Evolutionary conservation across 495 filamentous ascomycete species (phyloP), one percentile per base, ranked within the genome.

Genomic region (Cenococcum geophilum): DNA sequence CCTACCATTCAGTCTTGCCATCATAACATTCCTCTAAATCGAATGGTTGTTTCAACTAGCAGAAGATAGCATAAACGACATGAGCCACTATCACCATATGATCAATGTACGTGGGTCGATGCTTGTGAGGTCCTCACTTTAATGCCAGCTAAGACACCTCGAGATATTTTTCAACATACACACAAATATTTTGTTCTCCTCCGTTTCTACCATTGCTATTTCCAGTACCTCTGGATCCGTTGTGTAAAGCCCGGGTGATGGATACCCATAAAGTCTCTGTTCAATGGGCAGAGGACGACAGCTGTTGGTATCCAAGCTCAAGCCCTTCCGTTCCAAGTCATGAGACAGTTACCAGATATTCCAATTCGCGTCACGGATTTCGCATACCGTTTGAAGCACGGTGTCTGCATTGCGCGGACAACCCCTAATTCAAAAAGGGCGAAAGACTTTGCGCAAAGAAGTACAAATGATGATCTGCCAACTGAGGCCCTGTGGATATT

Each of bases 21-120:
- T 60, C n/a, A 43, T 60, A 21, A 50, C 58, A 14, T 21, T 5
- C n/a, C 16, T 60, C 32, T 27, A 60, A n/a, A 10, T 54, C 22
- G 10, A 49, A 6, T 52, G 27, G 23, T 12, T 51, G 32, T 53
- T 60, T 12, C 10, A 22, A 14, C 18, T 35, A 16, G 1, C 27
- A 42, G 5, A 1, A 1, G 16, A 20, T 11, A 20, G 1, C 4
- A 18, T 9, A 11, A 47, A 36, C 14, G 0, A 58, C 6, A 22
- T 4, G 14, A 14, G 25, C 51, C n/a, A 27, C 23, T 14, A 56
- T 23, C 37, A 14, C 53, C 37, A 12, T 36, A 56, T 16, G 37
- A 40, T 40, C 18, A 20, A n/a, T 8, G 5, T 34, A 56, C 47
- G 20, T 60, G 47, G 49, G 16, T 16, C 12, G 18, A 40, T 21